phyloP scores from a whole-genome alignment of 202 grass and related monocot genomes.

The Sporobolus alterniflorus region DNA sequence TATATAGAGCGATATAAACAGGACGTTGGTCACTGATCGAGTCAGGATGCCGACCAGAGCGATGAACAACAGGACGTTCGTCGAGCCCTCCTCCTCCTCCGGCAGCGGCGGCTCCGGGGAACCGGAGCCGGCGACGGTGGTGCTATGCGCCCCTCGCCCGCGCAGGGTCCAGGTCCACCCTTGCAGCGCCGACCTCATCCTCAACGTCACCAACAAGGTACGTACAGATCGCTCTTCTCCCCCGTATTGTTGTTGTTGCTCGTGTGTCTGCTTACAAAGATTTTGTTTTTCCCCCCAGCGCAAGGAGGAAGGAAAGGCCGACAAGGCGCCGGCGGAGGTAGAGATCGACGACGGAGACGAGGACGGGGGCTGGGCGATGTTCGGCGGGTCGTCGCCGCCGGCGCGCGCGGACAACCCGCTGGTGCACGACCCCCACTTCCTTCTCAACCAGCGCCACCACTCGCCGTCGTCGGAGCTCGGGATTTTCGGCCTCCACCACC shows the following conservation, averaged over 20 bases:
- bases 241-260: no score
- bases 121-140: conserved; percentile 30
- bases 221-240: background rate
- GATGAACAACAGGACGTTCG: conserved; percentile 40
- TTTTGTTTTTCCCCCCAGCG: background rate
- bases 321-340: background rate
- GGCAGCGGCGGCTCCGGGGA: conserved; percentile 32
- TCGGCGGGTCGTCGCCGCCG: conserved; percentile 75
- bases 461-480: conserved; percentile 22
- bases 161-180: conserved; percentile 48
- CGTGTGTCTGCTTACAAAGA: background rate
- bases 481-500: conserved; percentile 62
- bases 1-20: background rate
- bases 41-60: conserved; percentile 34
- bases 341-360: conserved; percentile 1
- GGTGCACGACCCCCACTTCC: conserved; percentile 69
- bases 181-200: conserved; percentile 60
- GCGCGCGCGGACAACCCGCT: conserved; percentile 73
- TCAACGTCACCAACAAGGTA: conserved; percentile 30
- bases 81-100: conserved; percentile 36
- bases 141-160: conserved; percentile 53
- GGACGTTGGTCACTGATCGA: no score
- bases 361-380: conserved; percentile 29
- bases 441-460: conserved; percentile 49
- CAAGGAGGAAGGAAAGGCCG: conserved; percentile 20